These are phyloP conservation scores for Komagataella ulmi DNA, from an alignment of 805 yeast genomes.

Conservation along the genomic window DNA sequence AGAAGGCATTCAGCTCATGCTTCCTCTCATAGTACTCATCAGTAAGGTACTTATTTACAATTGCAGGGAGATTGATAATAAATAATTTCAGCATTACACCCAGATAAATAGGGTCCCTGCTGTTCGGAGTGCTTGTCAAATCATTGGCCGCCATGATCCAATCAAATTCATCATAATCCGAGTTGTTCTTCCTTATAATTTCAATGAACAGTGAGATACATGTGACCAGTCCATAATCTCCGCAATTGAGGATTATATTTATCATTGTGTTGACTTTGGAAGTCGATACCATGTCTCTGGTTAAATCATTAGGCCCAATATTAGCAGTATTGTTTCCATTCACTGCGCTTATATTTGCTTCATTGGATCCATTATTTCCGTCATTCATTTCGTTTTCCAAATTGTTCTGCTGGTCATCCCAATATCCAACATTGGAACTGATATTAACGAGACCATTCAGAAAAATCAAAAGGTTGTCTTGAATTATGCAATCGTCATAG, in stretches of 20 bases:
- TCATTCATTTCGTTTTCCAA: background rate
- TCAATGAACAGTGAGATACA: conserved; percentile 93
- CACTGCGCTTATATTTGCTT: background rate
- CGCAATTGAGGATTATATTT: conserved; percentile 62
- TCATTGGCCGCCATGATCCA: conserved; percentile 15
- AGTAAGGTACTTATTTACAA: conserved; percentile 17
- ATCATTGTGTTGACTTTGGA: conserved; percentile 54
- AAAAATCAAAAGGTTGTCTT: conserved; percentile 48
- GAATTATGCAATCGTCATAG: conserved; percentile 23
- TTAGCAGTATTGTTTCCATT: conserved; percentile 49
- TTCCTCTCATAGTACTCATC: conserved; percentile 10
- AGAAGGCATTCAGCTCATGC: background rate
- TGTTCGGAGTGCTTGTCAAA: conserved; percentile 34
- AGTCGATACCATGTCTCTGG: conserved; percentile 76
- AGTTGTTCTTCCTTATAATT: conserved; percentile 84
- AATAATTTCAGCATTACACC: conserved; percentile 75
- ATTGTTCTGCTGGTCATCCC: conserved; percentile 11
- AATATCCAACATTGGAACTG: conserved; percentile 22
- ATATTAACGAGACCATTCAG: conserved; percentile 73
- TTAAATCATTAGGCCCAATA: conserved; percentile 90
- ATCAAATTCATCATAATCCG: conserved; percentile 67
- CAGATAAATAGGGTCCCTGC: conserved; percentile 83
- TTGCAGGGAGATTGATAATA: conserved; percentile 27
- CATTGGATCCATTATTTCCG: conserved; percentile 4
- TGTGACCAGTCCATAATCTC: conserved; percentile 71